Evolutionary conservation across 2,329 filamentous ascomycete genomes (phyloP).

Genomic region (Ophiostoma sp.): DNA sequence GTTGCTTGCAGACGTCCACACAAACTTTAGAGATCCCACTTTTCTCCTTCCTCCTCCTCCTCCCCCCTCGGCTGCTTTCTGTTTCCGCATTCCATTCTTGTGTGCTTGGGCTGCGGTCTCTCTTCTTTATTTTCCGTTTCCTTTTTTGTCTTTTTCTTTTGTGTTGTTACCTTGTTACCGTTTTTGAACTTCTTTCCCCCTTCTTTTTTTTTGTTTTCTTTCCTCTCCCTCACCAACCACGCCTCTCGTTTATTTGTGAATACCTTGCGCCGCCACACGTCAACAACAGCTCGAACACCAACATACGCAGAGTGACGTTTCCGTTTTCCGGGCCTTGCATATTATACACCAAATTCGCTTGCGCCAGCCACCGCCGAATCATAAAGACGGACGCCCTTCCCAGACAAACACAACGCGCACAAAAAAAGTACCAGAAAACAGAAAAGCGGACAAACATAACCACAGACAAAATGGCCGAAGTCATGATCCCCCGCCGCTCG

Average conservation of each 20-base stretch:
- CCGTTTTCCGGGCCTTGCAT: not conserved
- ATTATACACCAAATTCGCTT: conserved; percentile 3
- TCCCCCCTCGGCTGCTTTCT: conserved; percentile 7
- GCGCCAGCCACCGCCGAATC: conserved; percentile 9
- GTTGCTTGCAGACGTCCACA: conserved; percentile 6
- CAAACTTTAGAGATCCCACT: not conserved
- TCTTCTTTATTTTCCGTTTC: not conserved
- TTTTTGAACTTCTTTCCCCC: not conserved
- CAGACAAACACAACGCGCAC: not conserved
- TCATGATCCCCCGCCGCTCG: conserved; percentile 23
- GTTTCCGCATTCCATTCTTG: not conserved
- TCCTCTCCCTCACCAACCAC: not conserved
- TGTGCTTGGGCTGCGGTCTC: not conserved
- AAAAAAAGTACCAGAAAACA: not conserved
- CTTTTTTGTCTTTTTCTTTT: not conserved
- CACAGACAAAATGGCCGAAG: conserved; percentile 18
- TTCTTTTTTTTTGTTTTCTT: not conserved
- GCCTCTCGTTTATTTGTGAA: not conserved
- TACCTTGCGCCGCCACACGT: not conserved
- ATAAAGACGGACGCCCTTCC: not conserved
- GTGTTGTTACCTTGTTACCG: not conserved
- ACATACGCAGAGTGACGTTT: not conserved
- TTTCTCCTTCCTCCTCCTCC: not conserved
- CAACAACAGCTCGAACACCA: not conserved
- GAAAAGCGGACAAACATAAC: not conserved